Percentiles rank a stretch among this genome's conserved stretches.
Conservation (phyloP, 1,284 basidiomycete species). For the Leccinum solheimii region DNA sequence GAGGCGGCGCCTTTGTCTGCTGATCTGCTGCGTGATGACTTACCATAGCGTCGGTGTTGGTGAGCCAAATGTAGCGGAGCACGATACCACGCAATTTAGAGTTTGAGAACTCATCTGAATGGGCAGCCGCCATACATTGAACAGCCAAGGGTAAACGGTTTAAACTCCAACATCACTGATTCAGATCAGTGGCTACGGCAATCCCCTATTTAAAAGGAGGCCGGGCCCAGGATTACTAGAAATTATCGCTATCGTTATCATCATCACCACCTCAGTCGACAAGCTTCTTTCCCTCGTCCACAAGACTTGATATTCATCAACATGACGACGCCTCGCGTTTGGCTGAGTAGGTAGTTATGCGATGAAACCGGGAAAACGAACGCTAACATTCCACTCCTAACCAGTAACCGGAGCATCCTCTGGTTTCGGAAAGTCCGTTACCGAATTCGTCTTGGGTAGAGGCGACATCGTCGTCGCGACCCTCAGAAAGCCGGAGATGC, state of each 20-base stretch:
- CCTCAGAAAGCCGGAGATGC: constrained; percentile 6
- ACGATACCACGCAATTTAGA: too few relatives aligned
- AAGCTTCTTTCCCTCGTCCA: neutral
- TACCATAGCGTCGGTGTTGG: neutral
- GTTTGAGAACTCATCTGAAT: too few relatives aligned
- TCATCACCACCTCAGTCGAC: neutral
- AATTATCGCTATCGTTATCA: neutral
- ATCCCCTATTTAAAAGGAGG: neutral
- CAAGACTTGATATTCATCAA: neutral
- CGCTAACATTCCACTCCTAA: neutral
- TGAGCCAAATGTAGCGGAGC: neutral
- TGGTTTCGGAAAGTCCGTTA: constrained; percentile 8
- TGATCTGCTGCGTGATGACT: constrained; percentile 8
- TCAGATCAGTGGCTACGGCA: too few relatives aligned
- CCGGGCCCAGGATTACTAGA: neutral
- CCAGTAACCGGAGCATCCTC: constrained; percentile 8
- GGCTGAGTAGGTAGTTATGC: neutral
- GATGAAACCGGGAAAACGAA: neutral
- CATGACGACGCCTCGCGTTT: constrained; percentile 2
- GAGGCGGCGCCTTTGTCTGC: constrained; percentile 14
- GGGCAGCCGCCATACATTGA: too few relatives aligned
- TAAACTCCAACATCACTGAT: too few relatives aligned
- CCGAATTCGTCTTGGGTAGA: constrained; percentile 3
- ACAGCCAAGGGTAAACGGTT: too few relatives aligned
- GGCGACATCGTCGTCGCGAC: constrained; percentile 9